Percentiles rank a stretch among this genome's conserved stretches.
phyloP scores from a whole-genome alignment of 2,329 filamentous ascomycete species.

The Dothistroma pini region DNA sequence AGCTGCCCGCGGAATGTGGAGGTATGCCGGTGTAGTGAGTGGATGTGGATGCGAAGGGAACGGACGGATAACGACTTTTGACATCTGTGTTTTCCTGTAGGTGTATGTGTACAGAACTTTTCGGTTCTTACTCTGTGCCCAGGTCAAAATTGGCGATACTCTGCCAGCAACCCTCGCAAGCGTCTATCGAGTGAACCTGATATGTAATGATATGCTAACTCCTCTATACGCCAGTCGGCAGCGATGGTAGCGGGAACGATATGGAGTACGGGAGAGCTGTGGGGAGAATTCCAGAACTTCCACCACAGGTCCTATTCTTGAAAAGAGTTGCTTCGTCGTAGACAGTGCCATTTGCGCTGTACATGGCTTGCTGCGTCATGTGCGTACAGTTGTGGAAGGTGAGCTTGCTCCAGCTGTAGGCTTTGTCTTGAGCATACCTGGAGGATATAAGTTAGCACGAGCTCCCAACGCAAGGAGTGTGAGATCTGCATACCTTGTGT shows the following conservation, averaged over 20 bases:
- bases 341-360: constrained; percentile 31
- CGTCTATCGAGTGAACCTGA: too few relatives aligned
- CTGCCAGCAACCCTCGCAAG: too few relatives aligned
- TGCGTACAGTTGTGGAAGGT: constrained; percentile 40
- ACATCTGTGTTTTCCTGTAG: too few relatives aligned
- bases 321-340: constrained; percentile 34
- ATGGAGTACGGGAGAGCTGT: neutral
- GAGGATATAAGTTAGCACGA: neutral
- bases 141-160: too few relatives aligned
- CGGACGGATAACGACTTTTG: too few relatives aligned
- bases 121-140: too few relatives aligned
- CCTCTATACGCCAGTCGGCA: neutral
- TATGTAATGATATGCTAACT: too few relatives aligned
- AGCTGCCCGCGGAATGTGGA: too few relatives aligned
- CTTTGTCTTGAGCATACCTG: constrained; percentile 31
- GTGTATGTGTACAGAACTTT: too few relatives aligned
- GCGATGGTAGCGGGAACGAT: neutral
- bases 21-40: too few relatives aligned
- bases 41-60: too few relatives aligned
- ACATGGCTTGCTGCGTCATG: constrained; percentile 39
- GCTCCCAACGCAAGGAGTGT: too few relatives aligned
- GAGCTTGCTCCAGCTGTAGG: constrained; percentile 39
- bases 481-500: constrained; percentile 14
- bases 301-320: constrained; percentile 15
- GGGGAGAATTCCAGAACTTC: neutral